Base-by-base conservation (phyloP, 2,329 filamentous ascomycete genomes). In the Epichloe amarillans region DNA sequence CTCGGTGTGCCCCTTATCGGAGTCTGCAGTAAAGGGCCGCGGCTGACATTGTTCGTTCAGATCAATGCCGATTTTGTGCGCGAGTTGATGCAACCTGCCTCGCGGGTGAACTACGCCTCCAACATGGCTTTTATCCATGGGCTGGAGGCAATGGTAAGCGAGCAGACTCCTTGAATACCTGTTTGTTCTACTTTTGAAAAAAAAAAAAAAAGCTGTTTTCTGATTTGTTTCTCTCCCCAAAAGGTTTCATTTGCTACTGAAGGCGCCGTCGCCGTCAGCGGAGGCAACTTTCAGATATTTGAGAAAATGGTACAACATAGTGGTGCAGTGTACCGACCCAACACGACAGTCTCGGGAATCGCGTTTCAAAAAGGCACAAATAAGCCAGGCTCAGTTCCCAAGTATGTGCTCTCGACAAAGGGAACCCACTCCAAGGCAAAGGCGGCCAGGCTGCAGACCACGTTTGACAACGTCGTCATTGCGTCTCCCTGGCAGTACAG, bases 211-310 rank as follows among this genome's bases (percentile, higher is more conserved):
- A 19, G 37, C n/a, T 15, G 23, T 50, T 7, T 36, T 15, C 38
- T 46, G 30, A 42, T 12, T 14, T 23, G 11, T 17, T 4, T 35
- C 1, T 10, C 8, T 3, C 10, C 11, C 38, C n/a, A 7, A 36
- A 35, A 73, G 71, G 85, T 94, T 2, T 91, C 89, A 42, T 88
- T 97, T 81, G 86, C 90, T 2, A 86, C 89, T 0, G 84, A 91
- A 49, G 89, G 88, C 6, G 88, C 90, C 0, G 80, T 89, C 63
- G 74, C 84, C 17, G 77, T 97, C 1, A 67, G 78, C 14, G 89
- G 89, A 6, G 93, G 93, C 2, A 98, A 97, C 65, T 97, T 90
- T 89, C 82, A 80, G 59, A 95, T 98, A 50, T 98, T 98, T 62
- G 76, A 83, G n/a, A 70, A 75, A 43, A 94, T 96, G 85, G 70